Conservation (phyloP, 2,329 filamentous ascomycete genomes). For the Cytospora mali region DNA sequence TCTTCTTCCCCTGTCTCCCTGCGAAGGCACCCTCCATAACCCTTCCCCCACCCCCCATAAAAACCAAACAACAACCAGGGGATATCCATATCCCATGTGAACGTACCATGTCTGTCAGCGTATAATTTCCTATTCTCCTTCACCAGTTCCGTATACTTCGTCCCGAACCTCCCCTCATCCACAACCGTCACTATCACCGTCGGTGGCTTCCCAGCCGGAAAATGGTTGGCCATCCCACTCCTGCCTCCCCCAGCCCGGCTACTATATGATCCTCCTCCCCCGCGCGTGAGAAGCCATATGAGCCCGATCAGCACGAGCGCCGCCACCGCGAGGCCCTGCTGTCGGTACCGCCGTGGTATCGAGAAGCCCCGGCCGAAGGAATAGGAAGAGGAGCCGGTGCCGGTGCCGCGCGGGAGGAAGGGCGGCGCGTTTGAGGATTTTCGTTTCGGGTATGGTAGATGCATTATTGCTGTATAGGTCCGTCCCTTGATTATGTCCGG, state of each 20-base stretch:
- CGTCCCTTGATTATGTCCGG: background rate
- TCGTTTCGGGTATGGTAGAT: slow-evolving; percentile 85
- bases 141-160: slow-evolving; percentile 71
- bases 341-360: slow-evolving; percentile 58
- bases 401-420: slow-evolving; percentile 59
- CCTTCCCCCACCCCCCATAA: too few relatives aligned
- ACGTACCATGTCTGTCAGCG: slow-evolving; percentile 80
- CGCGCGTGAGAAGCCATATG: slow-evolving; percentile 61
- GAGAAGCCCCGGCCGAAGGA: slow-evolving; percentile 14
- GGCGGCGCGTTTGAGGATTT: slow-evolving; percentile 78
- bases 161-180: slow-evolving; percentile 66
- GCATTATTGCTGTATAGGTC: slow-evolving; percentile 59
- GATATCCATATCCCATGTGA: background rate
- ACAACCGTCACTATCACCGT: slow-evolving; percentile 85
- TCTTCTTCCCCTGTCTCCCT: background rate
- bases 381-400: background rate
- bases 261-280: slow-evolving; percentile 34
- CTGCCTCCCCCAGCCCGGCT: slow-evolving; percentile 22
- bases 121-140: slow-evolving; percentile 84
- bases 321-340: slow-evolving; percentile 60
- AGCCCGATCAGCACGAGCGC: slow-evolving; percentile 58
- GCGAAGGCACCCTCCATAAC: background rate
- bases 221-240: slow-evolving; percentile 29
- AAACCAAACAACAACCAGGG: too few relatives aligned
- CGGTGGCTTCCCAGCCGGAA: slow-evolving; percentile 58